Evolutionary conservation across 2,329 filamentous ascomycete genomes (phyloP), one percentile per base, ranked within the genome.

Genomic region (Coniella lustricola): DNA sequence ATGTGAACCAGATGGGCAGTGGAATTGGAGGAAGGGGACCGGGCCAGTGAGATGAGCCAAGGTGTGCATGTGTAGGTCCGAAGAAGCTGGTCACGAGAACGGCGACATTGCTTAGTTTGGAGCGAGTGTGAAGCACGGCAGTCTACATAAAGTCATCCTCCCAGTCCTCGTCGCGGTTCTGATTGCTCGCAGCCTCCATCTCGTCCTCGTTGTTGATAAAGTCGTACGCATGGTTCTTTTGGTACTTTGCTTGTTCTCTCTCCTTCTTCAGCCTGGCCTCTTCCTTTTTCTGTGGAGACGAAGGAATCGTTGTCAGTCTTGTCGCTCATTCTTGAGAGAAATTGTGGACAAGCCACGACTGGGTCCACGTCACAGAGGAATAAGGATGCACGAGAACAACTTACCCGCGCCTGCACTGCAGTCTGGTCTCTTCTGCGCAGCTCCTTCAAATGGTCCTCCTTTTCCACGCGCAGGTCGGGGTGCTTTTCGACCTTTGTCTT

Each of bases 151-250:
- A 98, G 62, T 98, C 91, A 51, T 96, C 90, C 61, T 88, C 78
- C 71, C 87, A 90, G 63, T 87, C 74, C 51, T 82, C 79, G 54
- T 77, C 75, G 13, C 89, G 79, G 61, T 95, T 82, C 67, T 96
- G 87, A 67, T 98, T 98, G 70, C 84, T 95, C 48, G 82, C 81
- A 18, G 67, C 70, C 37, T 81, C 81, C 71, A 95, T 76, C 59
- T 86, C 85, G 50, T 95, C 87, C 46, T 94, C 89, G 4, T 79
- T 81, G 66, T 95, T 90, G 46, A 96, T 68, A 40, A 95, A 90
- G 63, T 97, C 93, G 66, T 98, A 98, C 2, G 90, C 91, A 68
- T 98, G 91, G n/a, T 95, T 90, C 69, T 93, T 93, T 67, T 95
- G 88, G 76, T 83, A 95, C 66, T 94, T 94, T 69, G 91, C 80